phyloP scores from a whole-genome alignment of 305 asterid species.

The Fraxinus ornus region DNA sequence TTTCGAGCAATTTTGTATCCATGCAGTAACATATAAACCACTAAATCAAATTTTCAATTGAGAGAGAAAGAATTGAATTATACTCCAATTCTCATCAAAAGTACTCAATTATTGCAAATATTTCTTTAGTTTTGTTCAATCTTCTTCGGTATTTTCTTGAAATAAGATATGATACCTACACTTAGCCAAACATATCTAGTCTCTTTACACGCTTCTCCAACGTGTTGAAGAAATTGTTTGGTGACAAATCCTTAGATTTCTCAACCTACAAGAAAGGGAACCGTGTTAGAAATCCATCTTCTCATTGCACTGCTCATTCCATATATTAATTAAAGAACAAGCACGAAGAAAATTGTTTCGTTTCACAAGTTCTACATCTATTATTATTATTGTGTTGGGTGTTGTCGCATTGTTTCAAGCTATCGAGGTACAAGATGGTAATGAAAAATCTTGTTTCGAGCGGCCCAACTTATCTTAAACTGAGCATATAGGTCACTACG shows the following conservation, averaged over 20 bases:
- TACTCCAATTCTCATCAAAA: neutral
- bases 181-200: neutral
- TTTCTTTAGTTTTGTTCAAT: neutral
- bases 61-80: neutral
- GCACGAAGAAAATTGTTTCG: neutral
- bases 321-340: neutral
- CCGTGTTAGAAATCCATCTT: neutral
- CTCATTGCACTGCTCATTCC: neutral
- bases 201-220: neutral
- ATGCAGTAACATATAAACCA: neutral
- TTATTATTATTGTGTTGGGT: too few relatives aligned
- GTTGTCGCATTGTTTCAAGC: neutral
- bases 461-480: neutral
- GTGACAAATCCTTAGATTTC: neutral
- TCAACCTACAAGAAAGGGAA: neutral
- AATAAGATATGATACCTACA: neutral
- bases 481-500: neutral
- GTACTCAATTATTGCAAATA: neutral
- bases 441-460: neutral
- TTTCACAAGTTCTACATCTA: neutral
- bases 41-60: neutral
- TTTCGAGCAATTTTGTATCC: neutral
- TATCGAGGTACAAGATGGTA: neutral
- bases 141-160: neutral
- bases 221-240: neutral